phyloP scores from a whole-genome alignment of 352 stramenopile genomes.

The Globisporangium radiosum region DNA sequence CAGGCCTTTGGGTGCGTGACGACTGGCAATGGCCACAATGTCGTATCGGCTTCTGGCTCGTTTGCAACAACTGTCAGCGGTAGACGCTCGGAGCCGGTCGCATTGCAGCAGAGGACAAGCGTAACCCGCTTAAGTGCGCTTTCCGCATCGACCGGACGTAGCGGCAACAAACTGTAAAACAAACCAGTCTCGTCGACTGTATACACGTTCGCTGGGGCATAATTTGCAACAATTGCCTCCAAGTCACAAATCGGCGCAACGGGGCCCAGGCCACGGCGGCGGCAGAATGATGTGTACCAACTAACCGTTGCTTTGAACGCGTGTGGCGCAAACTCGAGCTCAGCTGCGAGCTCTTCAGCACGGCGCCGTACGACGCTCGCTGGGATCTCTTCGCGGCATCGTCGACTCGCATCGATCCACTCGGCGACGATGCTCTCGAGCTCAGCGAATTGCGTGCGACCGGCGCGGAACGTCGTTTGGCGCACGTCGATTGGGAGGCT shows the following conservation, averaged over 20 bases:
- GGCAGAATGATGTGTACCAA: slow-evolving; percentile 9
- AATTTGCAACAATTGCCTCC: slow-evolving; percentile 5
- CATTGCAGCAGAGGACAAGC: slow-evolving; percentile 17
- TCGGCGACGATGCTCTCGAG: slow-evolving; percentile 9
- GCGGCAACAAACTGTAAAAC: slow-evolving; percentile 11
- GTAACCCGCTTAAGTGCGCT: slow-evolving; percentile 6
- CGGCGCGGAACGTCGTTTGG: slow-evolving; percentile 8
- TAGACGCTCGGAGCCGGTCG: slow-evolving; percentile 4
- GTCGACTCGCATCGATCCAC: slow-evolving; percentile 11
- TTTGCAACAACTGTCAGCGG: slow-evolving; percentile 12
- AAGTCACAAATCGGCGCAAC: slow-evolving; percentile 7
- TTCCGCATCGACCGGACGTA: neutral
- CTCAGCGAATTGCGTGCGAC: slow-evolving; percentile 7
- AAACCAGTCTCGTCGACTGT: slow-evolving; percentile 14
- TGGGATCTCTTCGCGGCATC: slow-evolving; percentile 11
- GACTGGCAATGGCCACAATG: neutral
- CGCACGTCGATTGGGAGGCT: slow-evolving; percentile 8
- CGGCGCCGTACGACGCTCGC: slow-evolving; percentile 3
- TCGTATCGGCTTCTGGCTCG: neutral
- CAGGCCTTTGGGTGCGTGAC: slow-evolving; percentile 11
- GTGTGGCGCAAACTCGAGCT: slow-evolving; percentile 6
- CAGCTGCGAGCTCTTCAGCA: slow-evolving; percentile 4
- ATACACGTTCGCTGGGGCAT: slow-evolving; percentile 9
- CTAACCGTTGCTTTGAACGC: slow-evolving; percentile 8
- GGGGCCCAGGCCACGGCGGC: slow-evolving; percentile 4